Percentiles rank a stretch among this genome's conserved stretches.
These are phyloP conservation scores for Schizophyllum amplum DNA, from an alignment of 1,284 basidiomycete genomes.

Conservation along the genomic window DNA sequence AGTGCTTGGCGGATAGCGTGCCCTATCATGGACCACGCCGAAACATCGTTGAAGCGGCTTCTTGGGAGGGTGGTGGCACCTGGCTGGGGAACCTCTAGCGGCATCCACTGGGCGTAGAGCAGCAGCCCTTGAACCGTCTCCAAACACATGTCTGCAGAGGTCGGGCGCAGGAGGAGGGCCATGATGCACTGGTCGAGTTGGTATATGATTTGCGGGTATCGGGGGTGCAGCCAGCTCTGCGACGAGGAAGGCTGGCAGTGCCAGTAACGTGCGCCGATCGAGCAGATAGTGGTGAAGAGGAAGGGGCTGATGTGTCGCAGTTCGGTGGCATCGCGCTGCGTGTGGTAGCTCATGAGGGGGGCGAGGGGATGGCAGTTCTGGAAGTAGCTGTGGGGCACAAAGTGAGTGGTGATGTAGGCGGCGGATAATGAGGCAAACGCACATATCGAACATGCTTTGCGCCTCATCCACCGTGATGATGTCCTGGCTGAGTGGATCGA, in stretches of 20 bases:
- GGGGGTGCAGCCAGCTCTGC: slow-evolving; percentile 2
- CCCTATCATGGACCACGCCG: slow-evolving; percentile 7
- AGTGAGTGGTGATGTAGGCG: neutral
- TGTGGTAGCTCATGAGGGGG: slow-evolving; percentile 1
- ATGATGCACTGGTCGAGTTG: slow-evolving; percentile 5
- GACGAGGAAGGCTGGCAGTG: slow-evolving; percentile 1
- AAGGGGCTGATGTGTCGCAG: neutral
- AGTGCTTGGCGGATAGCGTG: slow-evolving; percentile 5
- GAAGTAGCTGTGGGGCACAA: neutral
- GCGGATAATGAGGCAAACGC: neutral
- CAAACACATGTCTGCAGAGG: slow-evolving; percentile 3
- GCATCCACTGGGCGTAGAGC: slow-evolving; percentile 7
- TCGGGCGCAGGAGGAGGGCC: slow-evolving; percentile 3
- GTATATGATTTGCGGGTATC: slow-evolving; percentile 4
- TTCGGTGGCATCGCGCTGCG: slow-evolving; percentile 1
- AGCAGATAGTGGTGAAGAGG: slow-evolving; percentile 5
- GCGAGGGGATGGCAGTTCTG: slow-evolving; percentile 5
- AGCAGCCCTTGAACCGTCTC: slow-evolving; percentile 8
- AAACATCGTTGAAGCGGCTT: slow-evolving; percentile 7
- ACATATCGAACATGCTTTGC: slow-evolving; percentile 5
- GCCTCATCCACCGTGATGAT: slow-evolving; percentile 3
- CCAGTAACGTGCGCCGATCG: slow-evolving; percentile 6
- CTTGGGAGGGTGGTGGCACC: neutral
- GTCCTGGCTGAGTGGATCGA: slow-evolving; percentile 1
- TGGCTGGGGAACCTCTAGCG: slow-evolving; percentile 1